These are phyloP conservation scores for Candida tropicalis DNA, from an alignment of 1,139 yeast genomes.

Conservation along the genomic window DNA sequence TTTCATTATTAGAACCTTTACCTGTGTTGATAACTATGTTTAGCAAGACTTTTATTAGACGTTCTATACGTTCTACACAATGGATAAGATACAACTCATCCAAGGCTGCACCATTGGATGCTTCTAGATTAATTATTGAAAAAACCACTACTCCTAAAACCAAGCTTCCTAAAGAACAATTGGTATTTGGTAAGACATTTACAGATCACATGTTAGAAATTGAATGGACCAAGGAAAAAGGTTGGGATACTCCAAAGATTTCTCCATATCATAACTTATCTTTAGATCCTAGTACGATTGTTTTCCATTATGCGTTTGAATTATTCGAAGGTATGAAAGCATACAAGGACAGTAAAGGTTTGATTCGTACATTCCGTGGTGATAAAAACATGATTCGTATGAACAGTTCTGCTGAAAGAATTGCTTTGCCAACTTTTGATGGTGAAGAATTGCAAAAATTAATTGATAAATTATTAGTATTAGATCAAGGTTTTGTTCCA, in stretches of 20 bases:
- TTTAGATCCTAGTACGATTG: conserved; percentile 86
- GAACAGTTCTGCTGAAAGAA: conserved; percentile 85
- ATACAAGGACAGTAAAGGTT: conserved; percentile 66
- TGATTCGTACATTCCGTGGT: conserved; percentile 84
- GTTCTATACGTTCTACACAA: conserved; percentile 1
- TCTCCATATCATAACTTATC: conserved; percentile 77
- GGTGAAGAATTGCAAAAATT: conserved; percentile 72
- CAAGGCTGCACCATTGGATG: conserved; percentile 46
- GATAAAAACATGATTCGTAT: conserved; percentile 89
- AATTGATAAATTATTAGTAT: conserved; percentile 70
- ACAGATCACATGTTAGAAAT: conserved; percentile 89
- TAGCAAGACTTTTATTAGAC: conserved; percentile 2
- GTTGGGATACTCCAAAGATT: conserved; percentile 88
- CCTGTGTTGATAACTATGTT: conserved; percentile 2
- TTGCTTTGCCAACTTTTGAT: conserved; percentile 85
- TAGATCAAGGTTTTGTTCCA: conserved; percentile 82
- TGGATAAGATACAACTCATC: conserved; percentile 11
- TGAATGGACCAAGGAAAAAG: conserved; percentile 75
- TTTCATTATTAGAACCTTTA: background rate
- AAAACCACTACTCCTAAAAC: conserved; percentile 63
- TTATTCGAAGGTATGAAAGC: conserved; percentile 97
- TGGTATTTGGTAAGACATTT: conserved; percentile 84
- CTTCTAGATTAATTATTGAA: conserved; percentile 64
- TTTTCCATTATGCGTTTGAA: conserved; percentile 93
- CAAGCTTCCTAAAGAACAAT: conserved; percentile 72